Base-by-base conservation (phyloP, 495 filamentous ascomycete species). In the Chaetomium tenue region DNA sequence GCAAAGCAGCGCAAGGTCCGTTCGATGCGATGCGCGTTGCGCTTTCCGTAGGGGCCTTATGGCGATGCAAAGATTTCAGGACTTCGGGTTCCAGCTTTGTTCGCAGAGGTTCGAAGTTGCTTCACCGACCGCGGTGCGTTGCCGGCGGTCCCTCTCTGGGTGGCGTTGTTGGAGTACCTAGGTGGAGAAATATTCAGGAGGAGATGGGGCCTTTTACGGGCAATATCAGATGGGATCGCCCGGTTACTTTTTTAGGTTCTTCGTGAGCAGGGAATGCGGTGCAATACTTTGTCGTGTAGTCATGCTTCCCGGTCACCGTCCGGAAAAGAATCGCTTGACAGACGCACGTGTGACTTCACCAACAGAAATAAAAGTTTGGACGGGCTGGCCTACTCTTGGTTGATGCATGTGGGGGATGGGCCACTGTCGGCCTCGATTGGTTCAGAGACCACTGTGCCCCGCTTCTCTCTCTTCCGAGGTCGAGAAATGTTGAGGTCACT, bases 401-500 rank as follows among this genome's bases (percentile, higher is more conserved):
- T 52, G 48, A 13, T 52, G 48, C 48, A 52, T 52, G 22, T 52
- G 48, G 8, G 9, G 51, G 51, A 33, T 33, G 26, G 51, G 50
- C 50, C 23, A 25, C 22, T 28, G 23, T 12, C 18, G 11, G 50
- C 50, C 23, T 39, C 33, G 16, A 40, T 42, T 56, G 57, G 57
- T 16, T 9, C 12, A 18, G 6, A 0, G 20, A 58, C 12, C n/a
- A 20, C 33, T 5, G 13, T 58, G 55, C 16, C 39, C 55, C 55
- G 46, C 55, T 37, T 33, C 6, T 15, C 13, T n/a, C 6, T 26
- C 55, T 56, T 56, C 59, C 59, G 59, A 61, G 59, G 59, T 63
- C 56, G 52, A 57, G 50, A 63, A 63, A 57, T 56, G 52, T 63
- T 63, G 61, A 48, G 60, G 40, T 52, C 22, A 62, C 23, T 63